Conservation (phyloP, 192 early-diverging fungal genomes). For the Coemansia sp. region DNA sequence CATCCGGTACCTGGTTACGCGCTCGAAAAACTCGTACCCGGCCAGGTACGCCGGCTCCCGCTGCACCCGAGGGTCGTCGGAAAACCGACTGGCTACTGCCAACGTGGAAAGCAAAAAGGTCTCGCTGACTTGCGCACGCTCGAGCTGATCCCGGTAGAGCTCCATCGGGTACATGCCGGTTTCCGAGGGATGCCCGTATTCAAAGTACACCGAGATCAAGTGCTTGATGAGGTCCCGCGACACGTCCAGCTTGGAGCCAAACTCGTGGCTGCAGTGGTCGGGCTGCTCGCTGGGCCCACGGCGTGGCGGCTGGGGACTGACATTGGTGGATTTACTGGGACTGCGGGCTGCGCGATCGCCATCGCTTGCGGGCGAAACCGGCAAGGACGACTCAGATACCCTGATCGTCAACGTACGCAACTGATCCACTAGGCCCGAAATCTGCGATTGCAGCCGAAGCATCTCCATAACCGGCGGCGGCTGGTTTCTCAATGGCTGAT, state of each 20-base stretch:
- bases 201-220: slow-evolving; percentile 41
- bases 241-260: slow-evolving; percentile 13
- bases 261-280: too few species aligned
- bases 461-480: slow-evolving; percentile 45
- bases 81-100: slow-evolving; percentile 47
- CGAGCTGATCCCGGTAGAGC: slow-evolving; percentile 44
- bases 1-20: slow-evolving; percentile 39
- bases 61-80: slow-evolving; percentile 43
- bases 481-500: neutral
- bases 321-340: too few species aligned
- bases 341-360: too few species aligned
- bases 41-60: slow-evolving; percentile 47
- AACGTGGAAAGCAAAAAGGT: slow-evolving; percentile 45
- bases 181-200: slow-evolving; percentile 40
- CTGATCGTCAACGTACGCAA: slow-evolving; percentile 43
- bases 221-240: slow-evolving; percentile 50
- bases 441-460: slow-evolving; percentile 51
- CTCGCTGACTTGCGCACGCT: slow-evolving; percentile 47
- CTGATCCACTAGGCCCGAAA: slow-evolving; percentile 42
- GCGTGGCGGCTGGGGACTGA: too few species aligned
- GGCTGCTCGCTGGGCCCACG: too few species aligned
- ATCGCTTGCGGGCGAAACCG: too few species aligned
- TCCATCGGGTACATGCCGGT: slow-evolving; percentile 51
- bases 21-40: slow-evolving; percentile 49
- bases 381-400: slow-evolving; percentile 19